Evolutionary conservation across 169 alveolate species (phyloP), one percentile per base, ranked within the genome.

Genomic region (Plasmodium cynomolgi): DNA sequence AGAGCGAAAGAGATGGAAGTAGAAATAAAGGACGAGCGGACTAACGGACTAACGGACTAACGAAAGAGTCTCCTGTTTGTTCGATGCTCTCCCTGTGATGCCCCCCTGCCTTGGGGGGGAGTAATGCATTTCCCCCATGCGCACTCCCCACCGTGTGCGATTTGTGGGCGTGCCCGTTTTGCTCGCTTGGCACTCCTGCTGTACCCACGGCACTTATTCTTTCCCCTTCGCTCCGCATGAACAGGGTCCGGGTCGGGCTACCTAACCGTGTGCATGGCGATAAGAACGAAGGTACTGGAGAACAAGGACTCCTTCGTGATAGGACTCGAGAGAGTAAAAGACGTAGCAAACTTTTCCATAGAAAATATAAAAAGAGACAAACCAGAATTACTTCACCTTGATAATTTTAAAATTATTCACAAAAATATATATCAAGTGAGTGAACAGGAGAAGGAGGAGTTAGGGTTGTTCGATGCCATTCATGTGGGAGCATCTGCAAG

Each of bases 401-500:
- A 91, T 2, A 91, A 91, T 73, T 91, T 91, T 82, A 91, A 91
- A 56, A 91, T 91, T 54, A 81, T 91, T 50, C 95, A 91, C 34
- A 91, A 91, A 91, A 91, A 91, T 81, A 91, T 91, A 26, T 91
- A 91, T 44, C 83, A 91, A 91, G 84, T 91, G 56, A 81, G 37
- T 91, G 95, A 91, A 71, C 58, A 91, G 23, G 95, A 91, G 56
- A 81, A 91, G 54, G 58, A 91, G 20, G 41, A 81, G 50, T 91
- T 91, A 20, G 95, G 95, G 1, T 73, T 91, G 44, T 91, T 91
- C n/a, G 92, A 91, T 73, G 95, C 95, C 17, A 91, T 91, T 81
- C 95, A 91, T 82, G 95, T 91, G 0, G 95, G 95, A 17, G 95
- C 95, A 72, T 91, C 95, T n/a, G 95, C 95, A n/a, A 91, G 95